phyloP scores from a whole-genome alignment of 140 eudicot species.

The Ambrosia hybrid region DNA sequence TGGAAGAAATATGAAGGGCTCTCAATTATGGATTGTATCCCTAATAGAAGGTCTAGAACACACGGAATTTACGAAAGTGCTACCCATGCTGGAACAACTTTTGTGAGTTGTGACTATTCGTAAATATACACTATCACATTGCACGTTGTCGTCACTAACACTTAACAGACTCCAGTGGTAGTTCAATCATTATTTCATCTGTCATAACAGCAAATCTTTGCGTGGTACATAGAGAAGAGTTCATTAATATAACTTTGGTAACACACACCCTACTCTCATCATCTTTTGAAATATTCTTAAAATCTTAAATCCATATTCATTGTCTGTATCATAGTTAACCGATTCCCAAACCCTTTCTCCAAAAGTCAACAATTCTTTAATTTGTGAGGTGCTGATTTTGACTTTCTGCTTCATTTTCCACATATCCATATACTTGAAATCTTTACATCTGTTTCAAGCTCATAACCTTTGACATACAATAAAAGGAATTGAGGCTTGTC shows the following conservation, averaged over 20 bases:
- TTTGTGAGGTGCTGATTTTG: conserved; percentile 21
- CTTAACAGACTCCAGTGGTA: conserved; percentile 79
- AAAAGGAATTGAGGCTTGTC: no score
- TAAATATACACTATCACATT: conserved; percentile 79
- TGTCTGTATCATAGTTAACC: no score
- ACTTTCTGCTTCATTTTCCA: no score
- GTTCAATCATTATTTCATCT: conserved; percentile 73
- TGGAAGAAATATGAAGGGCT: no score
- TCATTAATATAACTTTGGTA: conserved; percentile 58
- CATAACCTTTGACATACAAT: no score
- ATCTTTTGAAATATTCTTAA: conserved; percentile 29
- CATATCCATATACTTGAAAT: no score
- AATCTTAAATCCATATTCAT: conserved; percentile 15
- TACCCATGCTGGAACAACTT: conserved; percentile 76
- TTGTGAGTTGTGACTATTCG: conserved; percentile 51
- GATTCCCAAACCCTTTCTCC: conserved; percentile 21
- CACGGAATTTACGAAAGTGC: conserved; percentile 85
- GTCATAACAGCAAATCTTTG: conserved; percentile 90
- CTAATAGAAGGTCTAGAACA: conserved; percentile 57
- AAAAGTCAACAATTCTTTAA: conserved; percentile 33
- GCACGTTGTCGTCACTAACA: conserved; percentile 50
- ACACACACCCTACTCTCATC: conserved; percentile 41
- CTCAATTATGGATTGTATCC: neutral
- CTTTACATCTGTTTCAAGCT: no score
- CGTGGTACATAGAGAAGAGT: conserved; percentile 79